Conservation (phyloP, 768 basidiomycete species). For the Leccinum obscurum region DNA sequence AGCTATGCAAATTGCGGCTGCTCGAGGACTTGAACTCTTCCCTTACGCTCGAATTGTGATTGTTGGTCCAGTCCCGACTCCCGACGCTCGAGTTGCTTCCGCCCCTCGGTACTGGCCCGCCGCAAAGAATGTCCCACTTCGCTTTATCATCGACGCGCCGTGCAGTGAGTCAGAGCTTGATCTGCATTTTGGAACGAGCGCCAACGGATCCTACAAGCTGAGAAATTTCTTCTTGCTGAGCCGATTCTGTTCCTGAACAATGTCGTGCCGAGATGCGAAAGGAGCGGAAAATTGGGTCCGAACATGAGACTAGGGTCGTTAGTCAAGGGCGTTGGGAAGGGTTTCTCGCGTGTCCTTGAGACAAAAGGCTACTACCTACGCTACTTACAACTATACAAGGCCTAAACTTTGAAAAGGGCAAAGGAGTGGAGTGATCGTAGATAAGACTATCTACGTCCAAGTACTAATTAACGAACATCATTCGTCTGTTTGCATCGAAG, state of each 20-base stretch:
- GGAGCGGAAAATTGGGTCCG: background rate
- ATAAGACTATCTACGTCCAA: background rate
- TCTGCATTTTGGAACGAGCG: background rate
- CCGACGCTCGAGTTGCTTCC: too few relatives aligned
- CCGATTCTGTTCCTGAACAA: background rate
- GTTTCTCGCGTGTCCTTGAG: background rate
- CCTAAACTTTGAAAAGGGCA: background rate
- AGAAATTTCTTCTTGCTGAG: background rate
- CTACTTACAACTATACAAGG: background rate
- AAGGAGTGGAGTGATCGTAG: background rate
- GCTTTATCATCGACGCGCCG: background rate
- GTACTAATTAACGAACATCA: background rate
- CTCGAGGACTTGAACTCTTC: background rate
- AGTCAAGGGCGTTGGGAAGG: background rate
- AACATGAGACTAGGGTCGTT: background rate
- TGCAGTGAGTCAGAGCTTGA: background rate
- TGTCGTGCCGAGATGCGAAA: background rate
- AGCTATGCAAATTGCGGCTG: background rate
- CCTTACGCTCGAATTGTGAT: background rate
- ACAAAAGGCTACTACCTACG: background rate
- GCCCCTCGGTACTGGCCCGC: too few relatives aligned
- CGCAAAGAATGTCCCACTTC: background rate
- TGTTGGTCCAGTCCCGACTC: too few relatives aligned
- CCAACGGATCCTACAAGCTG: too few relatives aligned
- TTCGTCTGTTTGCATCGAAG: background rate